These are phyloP conservation scores for Cercospora sp. DNA, from an alignment of 2,329 filamentous ascomycete genomes.

Conservation along the genomic window DNA sequence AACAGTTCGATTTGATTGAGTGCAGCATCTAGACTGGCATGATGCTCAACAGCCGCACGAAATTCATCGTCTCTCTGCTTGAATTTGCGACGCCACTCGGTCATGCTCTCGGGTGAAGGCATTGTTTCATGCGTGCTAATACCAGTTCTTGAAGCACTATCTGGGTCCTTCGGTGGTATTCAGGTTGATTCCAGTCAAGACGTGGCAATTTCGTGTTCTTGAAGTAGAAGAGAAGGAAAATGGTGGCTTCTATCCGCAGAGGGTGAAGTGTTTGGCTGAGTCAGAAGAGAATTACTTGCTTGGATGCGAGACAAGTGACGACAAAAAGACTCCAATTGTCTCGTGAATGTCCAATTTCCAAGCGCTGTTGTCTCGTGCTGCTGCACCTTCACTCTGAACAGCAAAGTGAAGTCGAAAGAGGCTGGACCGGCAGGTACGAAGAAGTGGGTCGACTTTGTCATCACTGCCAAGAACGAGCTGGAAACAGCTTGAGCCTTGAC, in stretches of 20 bases:
- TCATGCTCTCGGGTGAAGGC: conserved; percentile 1
- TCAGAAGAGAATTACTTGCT: background rate
- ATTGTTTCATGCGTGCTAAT: background rate
- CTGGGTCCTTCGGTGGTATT: background rate
- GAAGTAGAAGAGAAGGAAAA: background rate
- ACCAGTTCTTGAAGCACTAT: background rate
- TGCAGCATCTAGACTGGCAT: background rate
- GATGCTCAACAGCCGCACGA: conserved; percentile 4
- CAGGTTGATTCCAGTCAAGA: background rate
- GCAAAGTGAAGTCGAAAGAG: background rate
- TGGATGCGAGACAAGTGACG: background rate
- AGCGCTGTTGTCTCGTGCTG: background rate
- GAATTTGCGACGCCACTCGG: background rate
- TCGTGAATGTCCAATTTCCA: background rate
- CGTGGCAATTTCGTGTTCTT: background rate
- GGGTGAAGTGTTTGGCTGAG: background rate
- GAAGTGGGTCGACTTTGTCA: background rate
- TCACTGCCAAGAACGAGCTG: background rate
- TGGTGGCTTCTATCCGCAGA: background rate
- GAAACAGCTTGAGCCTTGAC: background rate
- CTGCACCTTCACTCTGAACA: background rate
- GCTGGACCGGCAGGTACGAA: background rate
- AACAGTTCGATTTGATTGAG: background rate
- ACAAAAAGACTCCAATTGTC: background rate
- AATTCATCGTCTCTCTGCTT: conserved; percentile 13